Conservation (phyloP, 1,284 basidiomycete species). For the Butyriboletus appendiculatus region DNA sequence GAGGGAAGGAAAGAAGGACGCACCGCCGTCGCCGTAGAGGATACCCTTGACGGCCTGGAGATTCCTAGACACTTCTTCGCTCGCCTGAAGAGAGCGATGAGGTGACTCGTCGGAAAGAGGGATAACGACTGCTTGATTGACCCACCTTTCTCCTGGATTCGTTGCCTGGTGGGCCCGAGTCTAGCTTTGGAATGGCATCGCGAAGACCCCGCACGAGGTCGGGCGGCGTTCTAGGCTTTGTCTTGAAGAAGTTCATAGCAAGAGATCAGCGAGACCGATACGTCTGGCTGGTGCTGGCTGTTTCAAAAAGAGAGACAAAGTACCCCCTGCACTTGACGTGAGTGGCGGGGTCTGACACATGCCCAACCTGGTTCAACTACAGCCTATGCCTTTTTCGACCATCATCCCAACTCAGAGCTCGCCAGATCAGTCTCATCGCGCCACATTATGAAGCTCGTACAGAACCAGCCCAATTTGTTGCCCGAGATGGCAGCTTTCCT, state of each 20-base stretch:
- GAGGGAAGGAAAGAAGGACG: conserved; percentile 22
- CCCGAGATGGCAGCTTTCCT: background rate
- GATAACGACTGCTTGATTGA: conserved; percentile 6
- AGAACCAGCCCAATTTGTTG: background rate
- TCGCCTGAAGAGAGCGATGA: conserved; percentile 53
- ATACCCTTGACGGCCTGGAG: conserved; percentile 87
- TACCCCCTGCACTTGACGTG: conserved; percentile 8
- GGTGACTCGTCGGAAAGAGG: background rate
- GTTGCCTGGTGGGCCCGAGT: conserved; percentile 68
- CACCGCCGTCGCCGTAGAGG: conserved; percentile 86
- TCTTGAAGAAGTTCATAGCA: conserved; percentile 93
- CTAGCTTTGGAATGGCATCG: conserved; percentile 79
- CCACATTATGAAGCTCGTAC: background rate
- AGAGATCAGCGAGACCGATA: background rate
- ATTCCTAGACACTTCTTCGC: conserved; percentile 87
- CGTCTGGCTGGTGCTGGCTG: background rate
- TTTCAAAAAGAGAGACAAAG: conserved; percentile 5
- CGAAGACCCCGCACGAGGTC: conserved; percentile 81
- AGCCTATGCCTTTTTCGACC: conserved; percentile 14
- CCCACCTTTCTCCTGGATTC: conserved; percentile 81
- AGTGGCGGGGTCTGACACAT: conserved; percentile 21
- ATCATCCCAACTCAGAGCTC: background rate
- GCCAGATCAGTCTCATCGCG: conserved; percentile 7
- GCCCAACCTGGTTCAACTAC: conserved; percentile 14
- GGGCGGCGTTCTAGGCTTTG: conserved; percentile 81